Base-by-base conservation (phyloP, 176 grass and related monocot genomes). In the Cymbopogon citratus region DNA sequence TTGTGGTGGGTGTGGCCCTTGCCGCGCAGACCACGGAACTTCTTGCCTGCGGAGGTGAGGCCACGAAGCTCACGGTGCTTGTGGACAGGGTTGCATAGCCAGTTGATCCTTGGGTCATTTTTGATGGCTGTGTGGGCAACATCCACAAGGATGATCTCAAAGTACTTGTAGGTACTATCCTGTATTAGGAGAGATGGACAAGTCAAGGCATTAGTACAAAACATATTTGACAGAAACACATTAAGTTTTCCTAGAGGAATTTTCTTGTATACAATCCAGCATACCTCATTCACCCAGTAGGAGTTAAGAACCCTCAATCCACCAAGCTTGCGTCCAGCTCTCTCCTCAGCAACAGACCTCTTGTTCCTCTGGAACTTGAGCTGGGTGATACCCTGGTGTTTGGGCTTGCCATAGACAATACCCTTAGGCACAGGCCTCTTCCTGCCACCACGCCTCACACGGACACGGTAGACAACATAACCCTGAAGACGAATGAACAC, bases 281-380 rank as follows among this genome's bases (percentile, higher is more conserved):
- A 5, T 87, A 95, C 93, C 93, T 96, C 93, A 63, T 96, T 96
- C 76, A 96, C 71, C 93, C 93, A 93, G 76, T 96, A 96, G 61
- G 90, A 96, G 93, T 96, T 96, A 41, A 96, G 90, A 46, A 96
- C 93, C 62, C 89, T 87, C 14, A 96, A 88, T 9, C 93, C 93
- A 61, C 93, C 93, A n/a, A 96, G 52, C 87, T 82, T 96, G 11
- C 90, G 87, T 0, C 93, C 86, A 70, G 93, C 93, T 82, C 93
- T 93, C 65, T 96, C 93, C 73, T 96, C 93, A 77, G 93, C 93
- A 86, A 96, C 90, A 61, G 90, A 96, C 52, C 93, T 81, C 83
- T 96, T 96, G 90, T 96, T 93, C 77, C 90, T 93, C 76, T 93
- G 88, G 90, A 96, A 96, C 83, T 96, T 93, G n/a, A 96, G 90